Evolutionary conservation across 202 grass and related monocot genomes (phyloP).

Genomic region (Carex sylvatica): DNA sequence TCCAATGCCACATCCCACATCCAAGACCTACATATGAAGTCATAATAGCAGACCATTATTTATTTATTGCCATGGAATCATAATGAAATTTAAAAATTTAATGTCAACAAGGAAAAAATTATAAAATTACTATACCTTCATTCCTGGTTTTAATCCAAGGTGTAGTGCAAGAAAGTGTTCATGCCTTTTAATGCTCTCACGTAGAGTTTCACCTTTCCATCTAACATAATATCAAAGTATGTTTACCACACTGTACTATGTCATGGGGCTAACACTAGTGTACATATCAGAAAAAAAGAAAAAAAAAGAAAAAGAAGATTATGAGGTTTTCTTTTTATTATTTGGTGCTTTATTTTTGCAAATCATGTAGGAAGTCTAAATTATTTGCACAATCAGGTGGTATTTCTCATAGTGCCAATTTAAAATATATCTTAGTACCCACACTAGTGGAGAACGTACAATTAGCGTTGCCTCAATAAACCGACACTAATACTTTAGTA

Average conservation of each 20-base stretch:
- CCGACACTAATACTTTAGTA: too few species aligned
- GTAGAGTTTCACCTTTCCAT: conserved; percentile 83
- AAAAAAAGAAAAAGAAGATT: background rate
- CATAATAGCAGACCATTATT: background rate
- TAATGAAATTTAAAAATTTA: background rate
- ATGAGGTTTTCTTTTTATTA: background rate
- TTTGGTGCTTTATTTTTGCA: background rate
- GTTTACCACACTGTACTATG: conserved; percentile 8
- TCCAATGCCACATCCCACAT: conserved; percentile 94
- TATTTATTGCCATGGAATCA: conserved; percentile 11
- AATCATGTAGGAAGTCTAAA: background rate
- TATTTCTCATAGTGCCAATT: background rate
- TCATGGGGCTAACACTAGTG: conserved; percentile 7
- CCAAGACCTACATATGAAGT: conserved; percentile 63
- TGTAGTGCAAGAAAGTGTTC: conserved; percentile 98
- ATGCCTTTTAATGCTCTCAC: conserved; percentile 90
- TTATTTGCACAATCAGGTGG: background rate
- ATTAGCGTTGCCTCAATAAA: too few species aligned
- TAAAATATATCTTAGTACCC: background rate
- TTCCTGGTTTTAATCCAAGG: conserved; percentile 72
- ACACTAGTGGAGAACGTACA: too few species aligned
- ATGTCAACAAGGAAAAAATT: background rate
- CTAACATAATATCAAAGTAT: conserved; percentile 32
- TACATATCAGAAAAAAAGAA: background rate
- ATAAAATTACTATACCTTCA: conserved; percentile 55